Evolutionary conservation across 2,329 filamentous ascomycete genomes (phyloP), one percentile per base, ranked within the genome.

Genomic region (Raffaelea arxii): DNA sequence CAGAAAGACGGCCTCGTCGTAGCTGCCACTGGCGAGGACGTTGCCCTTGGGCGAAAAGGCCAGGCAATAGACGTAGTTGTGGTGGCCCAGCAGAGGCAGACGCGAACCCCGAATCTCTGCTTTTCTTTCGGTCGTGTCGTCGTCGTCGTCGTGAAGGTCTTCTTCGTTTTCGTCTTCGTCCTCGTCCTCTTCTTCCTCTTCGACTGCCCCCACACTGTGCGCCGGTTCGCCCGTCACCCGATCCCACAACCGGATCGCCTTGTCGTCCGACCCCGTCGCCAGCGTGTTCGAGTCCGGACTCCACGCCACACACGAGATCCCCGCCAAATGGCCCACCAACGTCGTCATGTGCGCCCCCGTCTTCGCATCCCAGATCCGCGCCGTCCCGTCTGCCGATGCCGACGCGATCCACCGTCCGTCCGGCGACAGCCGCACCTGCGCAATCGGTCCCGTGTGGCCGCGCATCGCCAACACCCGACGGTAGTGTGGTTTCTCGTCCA

Each of bases 41-140:
- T 98, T 98, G 22, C 92, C 92, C 63, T 96, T 97, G 2, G 92
- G 92, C n/a, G 87, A 91, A 64, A 97, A 97, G 6, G 90, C 89
- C 27, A 98, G 72, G 43, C 84, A 88, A 65, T 94, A 95, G 25
- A 98, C 83, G 64, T 97, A 97, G 65, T 94, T 97, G 64, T 96
- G 89, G 58, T 98, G 92, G 3, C 92, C 91, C 22, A 85, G 73
- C 54, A 97, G 71, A 5, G 79, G 76, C 2, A 70, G 69, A 55
- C 70, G 68, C 24, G 72, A 70, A 4, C 57, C 59, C 18, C 56
- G 55, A 3, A 54, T 57, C 9, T 43, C 58, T 44, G 45, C 44
- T 44, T 50, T 44, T 32, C 25, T 30, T 43, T 41, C 25, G 37
- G 25, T 36, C 41, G 14, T 36, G 46, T 22, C 22, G 36, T 41